Base-by-base conservation (phyloP, 139 green algal genomes). In the Chlorella sp. region DNA sequence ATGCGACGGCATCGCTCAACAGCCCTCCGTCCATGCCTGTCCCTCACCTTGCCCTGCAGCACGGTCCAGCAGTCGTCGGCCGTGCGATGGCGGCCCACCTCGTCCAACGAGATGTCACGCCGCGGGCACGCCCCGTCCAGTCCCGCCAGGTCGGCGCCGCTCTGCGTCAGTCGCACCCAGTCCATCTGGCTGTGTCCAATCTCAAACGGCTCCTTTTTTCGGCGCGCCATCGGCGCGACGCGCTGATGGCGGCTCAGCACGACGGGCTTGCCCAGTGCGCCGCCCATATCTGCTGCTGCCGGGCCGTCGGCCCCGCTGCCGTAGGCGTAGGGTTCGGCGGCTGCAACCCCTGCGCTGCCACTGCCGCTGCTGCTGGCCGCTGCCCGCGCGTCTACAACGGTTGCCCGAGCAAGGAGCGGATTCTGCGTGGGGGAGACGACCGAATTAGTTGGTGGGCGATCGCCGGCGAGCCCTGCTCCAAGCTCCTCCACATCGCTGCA, bases 21-120 rank as follows among this genome's bases (percentile, higher is more conserved):
- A n/a, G n/a, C n/a, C n/a, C n/a, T n/a, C n/a, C n/a, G n/a, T n/a
- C n/a, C n/a, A n/a, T n/a, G n/a, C n/a, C n/a, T n/a, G n/a, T n/a
- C 27, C 12, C 41, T 12, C 70, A 95, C 91, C 82, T 94, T 96
- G 35, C 93, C 91, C 3, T 79, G 74, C 38, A 98, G 71, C 1
- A 95, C 91, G 42, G 93, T 95, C 96, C 96, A 99, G 0, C 85
- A 90, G 81, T 99, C 95, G 0, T 97, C 91, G 17, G 65, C 45
- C 29, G 75, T 95, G 14, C 81, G 77, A 71, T 99, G 95, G 77
- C 85, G 56, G 61, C 66, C 71, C 4, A 99, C 92, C 77, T 99
- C 96, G 38, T 84, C 85, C 65, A 95, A 42, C 0, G 83, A 87
- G 41, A 97, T 93, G 42, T 91, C 80, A 8, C 71, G 73, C 31